Base-by-base conservation (phyloP, 1,284 basidiomycete genomes). In the Apiotrichum veenhuisii region DNA sequence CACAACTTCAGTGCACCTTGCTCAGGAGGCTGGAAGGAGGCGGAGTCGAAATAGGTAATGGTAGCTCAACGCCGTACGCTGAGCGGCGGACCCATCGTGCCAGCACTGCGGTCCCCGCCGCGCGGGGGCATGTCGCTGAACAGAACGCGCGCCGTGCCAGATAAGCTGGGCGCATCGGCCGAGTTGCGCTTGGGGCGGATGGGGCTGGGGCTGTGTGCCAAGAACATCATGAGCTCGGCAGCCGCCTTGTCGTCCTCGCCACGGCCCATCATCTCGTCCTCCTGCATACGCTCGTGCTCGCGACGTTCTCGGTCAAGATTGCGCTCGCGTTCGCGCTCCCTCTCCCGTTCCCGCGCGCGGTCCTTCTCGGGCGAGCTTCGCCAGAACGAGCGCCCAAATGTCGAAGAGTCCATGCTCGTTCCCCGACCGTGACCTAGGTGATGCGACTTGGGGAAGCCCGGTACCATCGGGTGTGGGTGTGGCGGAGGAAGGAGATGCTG, bases 151-250 rank as follows among this genome's bases (percentile, higher is more conserved):
- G 73, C 71, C 2, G 68, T 64, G 15, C 56, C 53, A 0, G 64
- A 59, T n/a, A 66, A 57, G 20, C 58, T 52, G 18, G 54, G 34
- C 4, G 34, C 51, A 14, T 40, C 53, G 3, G 58, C 61, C 7
- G 50, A 47, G 33, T 58, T 53, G 15, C 60, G 57, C 54, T 58
- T 62, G 9, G 56, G 53, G n/a, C 52, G 59, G n/a, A 41, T 38
- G 1, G 58, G 70, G 27, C 68, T 70, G 11, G 75, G 75, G n/a
- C 69, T 71, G 55, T 74, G 72, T 1, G 75, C 75, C 15, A 77
- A 63, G 58, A 74, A 77, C 68, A 77, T 75, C 75, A 77, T 77
- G 49, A 77, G 61, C 54, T 77, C 75, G 23, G 70, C 75, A 0
- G 75, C 75, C 37, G 62, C 60, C 56, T 71, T 67, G 59, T 77